These are phyloP conservation scores for Dendrothele bispora DNA, from an alignment of 768 basidiomycete species.

Conservation along the genomic window DNA sequence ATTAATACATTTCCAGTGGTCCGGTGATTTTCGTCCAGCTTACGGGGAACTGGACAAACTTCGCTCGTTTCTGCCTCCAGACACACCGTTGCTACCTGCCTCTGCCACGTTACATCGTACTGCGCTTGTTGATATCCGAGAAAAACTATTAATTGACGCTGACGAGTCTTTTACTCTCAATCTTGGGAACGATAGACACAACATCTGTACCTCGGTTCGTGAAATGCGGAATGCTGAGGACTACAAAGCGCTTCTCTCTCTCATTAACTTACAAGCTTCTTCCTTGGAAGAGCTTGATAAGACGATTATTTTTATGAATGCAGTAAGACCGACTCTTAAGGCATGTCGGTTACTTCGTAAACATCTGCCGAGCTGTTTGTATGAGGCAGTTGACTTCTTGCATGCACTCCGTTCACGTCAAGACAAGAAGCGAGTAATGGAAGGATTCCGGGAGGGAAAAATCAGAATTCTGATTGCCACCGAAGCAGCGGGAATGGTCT, in stretches of 20 bases:
- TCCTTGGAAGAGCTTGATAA: neutral
- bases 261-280: conserved; percentile 3
- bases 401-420: conserved; percentile 3
- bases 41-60: conserved; percentile 18
- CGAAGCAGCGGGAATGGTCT: conserved; percentile 30
- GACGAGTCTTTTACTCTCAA: conserved; percentile 29
- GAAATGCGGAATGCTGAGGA: conserved; percentile 22
- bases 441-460: conserved; percentile 16
- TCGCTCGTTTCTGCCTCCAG: conserved; percentile 13
- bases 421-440: conserved; percentile 15
- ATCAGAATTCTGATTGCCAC: conserved; percentile 26
- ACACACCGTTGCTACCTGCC: conserved; percentile 16
- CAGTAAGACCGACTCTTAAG: neutral
- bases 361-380: neutral
- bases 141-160: conserved; percentile 21
- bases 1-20: too few relatives aligned
- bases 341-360: neutral
- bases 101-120: conserved; percentile 18
- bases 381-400: neutral
- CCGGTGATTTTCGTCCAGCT: conserved; percentile 16
- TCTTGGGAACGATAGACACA: conserved; percentile 35
- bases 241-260: conserved; percentile 18
- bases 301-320: conserved; percentile 11
- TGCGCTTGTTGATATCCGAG: conserved; percentile 25
- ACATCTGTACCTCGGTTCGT: conserved; percentile 26